phyloP scores from a whole-genome alignment of 1,284 basidiomycete species.

The Gomphus sp. region DNA sequence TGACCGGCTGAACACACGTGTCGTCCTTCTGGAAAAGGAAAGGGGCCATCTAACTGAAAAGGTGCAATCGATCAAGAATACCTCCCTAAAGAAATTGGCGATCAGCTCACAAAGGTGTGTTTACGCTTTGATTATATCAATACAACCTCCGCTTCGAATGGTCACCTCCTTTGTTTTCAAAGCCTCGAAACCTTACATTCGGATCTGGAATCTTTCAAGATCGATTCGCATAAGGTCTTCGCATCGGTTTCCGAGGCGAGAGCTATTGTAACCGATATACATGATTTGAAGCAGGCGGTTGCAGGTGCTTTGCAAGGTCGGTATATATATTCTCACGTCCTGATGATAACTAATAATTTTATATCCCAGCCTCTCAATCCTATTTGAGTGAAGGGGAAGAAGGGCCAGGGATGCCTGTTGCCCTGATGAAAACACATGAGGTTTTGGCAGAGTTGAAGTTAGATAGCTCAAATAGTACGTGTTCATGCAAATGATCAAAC shows the following conservation, averaged over 20 bases:
- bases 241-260: slow-evolving; percentile 1
- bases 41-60: background rate
- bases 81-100: slow-evolving; percentile 1
- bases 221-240: slow-evolving; percentile 1
- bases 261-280: background rate
- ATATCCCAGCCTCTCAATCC: background rate
- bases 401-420: background rate
- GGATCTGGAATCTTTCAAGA: slow-evolving; percentile 4
- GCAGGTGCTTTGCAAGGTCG: slow-evolving; percentile 1
- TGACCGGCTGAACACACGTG: background rate
- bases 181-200: slow-evolving; percentile 2
- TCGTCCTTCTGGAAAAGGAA: background rate
- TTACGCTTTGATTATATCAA: too few species aligned
- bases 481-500: background rate
- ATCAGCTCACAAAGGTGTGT: slow-evolving; percentile 2
- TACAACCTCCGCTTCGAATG: too few species aligned
- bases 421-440: background rate
- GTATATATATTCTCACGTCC: background rate
- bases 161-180: background rate
- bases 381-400: background rate
- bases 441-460: slow-evolving; percentile 1
- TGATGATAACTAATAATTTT: background rate
- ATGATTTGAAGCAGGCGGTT: slow-evolving; percentile 1
- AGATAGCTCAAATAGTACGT: slow-evolving; percentile 4
- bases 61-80: background rate